Percentiles rank a stretch among this genome's conserved stretches.
Evolutionary conservation across 2,329 filamentous ascomycete genomes (phyloP).

Genomic region (Calonectria hawksworthii): DNA sequence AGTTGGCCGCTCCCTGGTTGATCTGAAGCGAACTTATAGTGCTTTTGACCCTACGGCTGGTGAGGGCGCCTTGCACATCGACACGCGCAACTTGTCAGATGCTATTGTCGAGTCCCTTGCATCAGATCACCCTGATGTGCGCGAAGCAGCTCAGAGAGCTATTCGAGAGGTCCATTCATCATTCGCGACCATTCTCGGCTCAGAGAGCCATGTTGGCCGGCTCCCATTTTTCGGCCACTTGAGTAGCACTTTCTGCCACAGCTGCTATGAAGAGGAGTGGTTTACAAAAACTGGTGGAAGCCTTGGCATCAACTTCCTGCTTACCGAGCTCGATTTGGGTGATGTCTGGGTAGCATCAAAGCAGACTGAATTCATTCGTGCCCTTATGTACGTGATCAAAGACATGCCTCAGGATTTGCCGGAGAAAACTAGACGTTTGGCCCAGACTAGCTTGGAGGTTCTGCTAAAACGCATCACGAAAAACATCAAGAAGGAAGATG

Average conservation of each 20-base stretch:
- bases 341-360: conserved; percentile 86
- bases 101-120: conserved; percentile 91
- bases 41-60: conserved; percentile 88
- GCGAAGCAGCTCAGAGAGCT: conserved; percentile 84
- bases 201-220: conserved; percentile 76
- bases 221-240: conserved; percentile 89
- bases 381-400: conserved; percentile 97
- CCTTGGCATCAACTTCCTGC: conserved; percentile 88
- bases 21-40: conserved; percentile 81
- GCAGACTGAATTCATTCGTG: conserved; percentile 89
- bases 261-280: conserved; percentile 98
- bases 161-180: conserved; percentile 85
- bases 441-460: conserved; percentile 85
- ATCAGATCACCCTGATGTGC: conserved; percentile 84
- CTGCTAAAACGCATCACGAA: conserved; percentile 85
- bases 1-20: conserved; percentile 85
- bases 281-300: conserved; percentile 96
- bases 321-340: conserved; percentile 87
- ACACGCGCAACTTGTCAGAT: conserved; percentile 88
- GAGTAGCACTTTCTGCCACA: conserved; percentile 88
- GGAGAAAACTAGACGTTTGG: conserved; percentile 86
- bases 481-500: conserved; percentile 83
- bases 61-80: conserved; percentile 88
- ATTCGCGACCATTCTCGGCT: conserved; percentile 83
- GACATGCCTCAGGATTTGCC: conserved; percentile 96